These are phyloP conservation scores for Aspergillus amoenus DNA, from an alignment of 2,329 filamentous ascomycete genomes.

Conservation along the genomic window DNA sequence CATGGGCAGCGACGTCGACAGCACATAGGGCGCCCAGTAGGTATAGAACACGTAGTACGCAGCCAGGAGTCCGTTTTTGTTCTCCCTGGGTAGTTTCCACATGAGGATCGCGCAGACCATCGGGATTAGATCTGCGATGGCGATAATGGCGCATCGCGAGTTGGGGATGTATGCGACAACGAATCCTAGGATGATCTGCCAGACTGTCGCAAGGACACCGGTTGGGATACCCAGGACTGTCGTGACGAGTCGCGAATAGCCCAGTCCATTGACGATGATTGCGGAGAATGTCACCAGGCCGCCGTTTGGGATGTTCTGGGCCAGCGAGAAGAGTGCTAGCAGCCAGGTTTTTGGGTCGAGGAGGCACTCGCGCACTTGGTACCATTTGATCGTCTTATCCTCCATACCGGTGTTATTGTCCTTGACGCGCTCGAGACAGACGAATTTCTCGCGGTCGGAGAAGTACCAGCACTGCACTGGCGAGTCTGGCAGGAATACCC, in stretches of 20 bases:
- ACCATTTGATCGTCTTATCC: conserved; percentile 8
- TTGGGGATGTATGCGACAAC: neutral
- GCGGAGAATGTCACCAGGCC: conserved; percentile 1
- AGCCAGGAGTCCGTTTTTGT: neutral
- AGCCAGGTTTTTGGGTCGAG: conserved; percentile 8
- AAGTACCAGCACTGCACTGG: conserved; percentile 35
- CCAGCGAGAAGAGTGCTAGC: neutral
- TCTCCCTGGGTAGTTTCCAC: neutral
- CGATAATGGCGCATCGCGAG: conserved; percentile 1
- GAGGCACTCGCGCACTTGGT: conserved; percentile 7
- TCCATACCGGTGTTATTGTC: conserved; percentile 18
- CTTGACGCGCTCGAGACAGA: conserved; percentile 21
- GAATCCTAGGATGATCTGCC: neutral
- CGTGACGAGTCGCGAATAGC: neutral
- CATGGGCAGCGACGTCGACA: neutral
- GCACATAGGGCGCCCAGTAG: conserved; percentile 1
- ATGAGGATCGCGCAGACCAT: conserved; percentile 2
- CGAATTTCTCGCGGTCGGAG: conserved; percentile 36
- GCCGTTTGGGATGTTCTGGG: conserved; percentile 5
- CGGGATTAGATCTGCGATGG: neutral
- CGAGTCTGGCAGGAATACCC: conserved; percentile 33
- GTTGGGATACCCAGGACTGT: neutral
- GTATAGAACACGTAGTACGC: conserved; percentile 10
- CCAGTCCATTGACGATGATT: conserved; percentile 5
- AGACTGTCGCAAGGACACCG: neutral